Conservation (phyloP, 805 yeast genomes). For the Starmerella geochares region DNA sequence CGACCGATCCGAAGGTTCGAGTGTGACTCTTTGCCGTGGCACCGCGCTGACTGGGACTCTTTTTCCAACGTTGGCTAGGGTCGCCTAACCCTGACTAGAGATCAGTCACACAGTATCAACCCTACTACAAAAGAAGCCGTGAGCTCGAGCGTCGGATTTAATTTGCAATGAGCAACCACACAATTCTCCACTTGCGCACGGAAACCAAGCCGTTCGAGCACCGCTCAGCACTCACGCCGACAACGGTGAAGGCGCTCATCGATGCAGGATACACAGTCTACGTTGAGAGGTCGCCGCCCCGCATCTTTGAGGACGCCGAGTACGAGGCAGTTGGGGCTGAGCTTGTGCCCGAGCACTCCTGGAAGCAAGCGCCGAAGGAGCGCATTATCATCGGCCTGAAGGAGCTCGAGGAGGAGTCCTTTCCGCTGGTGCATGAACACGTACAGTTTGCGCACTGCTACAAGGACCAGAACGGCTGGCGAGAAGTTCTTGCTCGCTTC, state of each 20-base stretch:
- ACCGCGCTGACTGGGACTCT: not conserved
- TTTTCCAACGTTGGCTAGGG: not conserved
- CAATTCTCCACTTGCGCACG: slow-evolving; percentile 77
- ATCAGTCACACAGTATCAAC: slow-evolving; percentile 1
- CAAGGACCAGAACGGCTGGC: slow-evolving; percentile 96
- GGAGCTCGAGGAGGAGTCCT: slow-evolving; percentile 85
- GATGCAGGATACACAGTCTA: slow-evolving; percentile 68
- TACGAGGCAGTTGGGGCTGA: slow-evolving; percentile 70
- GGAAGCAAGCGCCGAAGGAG: slow-evolving; percentile 85
- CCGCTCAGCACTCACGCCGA: slow-evolving; percentile 92
- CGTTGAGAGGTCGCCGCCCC: slow-evolving; percentile 80
- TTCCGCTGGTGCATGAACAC: slow-evolving; percentile 92
- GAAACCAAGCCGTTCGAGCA: slow-evolving; percentile 96
- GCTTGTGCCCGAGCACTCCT: slow-evolving; percentile 85
- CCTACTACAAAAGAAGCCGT: not conserved
- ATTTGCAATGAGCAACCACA: slow-evolving; percentile 9
- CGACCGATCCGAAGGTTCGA: slow-evolving; percentile 1
- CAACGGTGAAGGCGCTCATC: slow-evolving; percentile 70
- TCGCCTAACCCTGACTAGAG: not conserved
- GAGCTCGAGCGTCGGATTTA: not conserved
- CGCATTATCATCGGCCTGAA: slow-evolving; percentile 87
- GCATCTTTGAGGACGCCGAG: slow-evolving; percentile 67
- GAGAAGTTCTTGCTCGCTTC: slow-evolving; percentile 77
- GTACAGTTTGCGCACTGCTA: slow-evolving; percentile 98
- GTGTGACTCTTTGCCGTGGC: slow-evolving; percentile 1